phyloP scores from a whole-genome alignment of 176 grass and related monocot genomes.

The Rhynchospora pubera region DNA sequence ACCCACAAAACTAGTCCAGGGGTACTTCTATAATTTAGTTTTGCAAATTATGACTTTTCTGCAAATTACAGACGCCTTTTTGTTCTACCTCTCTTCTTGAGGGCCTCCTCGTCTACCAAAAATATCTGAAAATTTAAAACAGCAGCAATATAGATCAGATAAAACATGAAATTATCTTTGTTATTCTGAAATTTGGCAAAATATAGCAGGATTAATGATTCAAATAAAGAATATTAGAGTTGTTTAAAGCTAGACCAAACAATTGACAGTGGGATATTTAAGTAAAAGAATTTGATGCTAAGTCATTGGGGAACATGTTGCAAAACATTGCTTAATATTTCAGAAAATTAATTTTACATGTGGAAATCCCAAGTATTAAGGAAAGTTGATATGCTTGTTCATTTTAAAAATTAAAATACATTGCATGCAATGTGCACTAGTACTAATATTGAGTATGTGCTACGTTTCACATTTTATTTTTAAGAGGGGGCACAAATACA shows the following conservation, averaged over 20 bases:
- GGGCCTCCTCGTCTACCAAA: conserved; percentile 26
- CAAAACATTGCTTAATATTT: not conserved
- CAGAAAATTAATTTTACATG: not conserved
- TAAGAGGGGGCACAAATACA: not conserved
- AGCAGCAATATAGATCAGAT: conserved; percentile 5
- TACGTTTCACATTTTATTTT: not conserved
- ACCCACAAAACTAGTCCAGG: conserved; percentile 16
- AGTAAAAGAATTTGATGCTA: not conserved
- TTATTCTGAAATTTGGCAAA: not conserved
- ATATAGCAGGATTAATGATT: not conserved
- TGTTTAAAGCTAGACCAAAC: not conserved
- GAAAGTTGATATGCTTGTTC: not conserved
- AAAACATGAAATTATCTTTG: not conserved
- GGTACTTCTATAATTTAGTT: conserved; percentile 16
- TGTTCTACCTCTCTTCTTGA: conserved; percentile 9
- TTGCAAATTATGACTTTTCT: conserved; percentile 9
- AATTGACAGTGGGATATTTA: not conserved
- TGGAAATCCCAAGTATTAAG: not conserved
- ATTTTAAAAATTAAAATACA: not conserved
- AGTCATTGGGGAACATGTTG: not conserved
- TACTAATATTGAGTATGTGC: not conserved
- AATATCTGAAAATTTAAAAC: conserved; percentile 17
- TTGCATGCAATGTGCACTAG: not conserved
- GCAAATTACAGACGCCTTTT: not conserved
- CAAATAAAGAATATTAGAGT: not conserved